phyloP scores from a whole-genome alignment of 768 basidiomycete genomes.

The Coprinopsis marcescibilis region DNA sequence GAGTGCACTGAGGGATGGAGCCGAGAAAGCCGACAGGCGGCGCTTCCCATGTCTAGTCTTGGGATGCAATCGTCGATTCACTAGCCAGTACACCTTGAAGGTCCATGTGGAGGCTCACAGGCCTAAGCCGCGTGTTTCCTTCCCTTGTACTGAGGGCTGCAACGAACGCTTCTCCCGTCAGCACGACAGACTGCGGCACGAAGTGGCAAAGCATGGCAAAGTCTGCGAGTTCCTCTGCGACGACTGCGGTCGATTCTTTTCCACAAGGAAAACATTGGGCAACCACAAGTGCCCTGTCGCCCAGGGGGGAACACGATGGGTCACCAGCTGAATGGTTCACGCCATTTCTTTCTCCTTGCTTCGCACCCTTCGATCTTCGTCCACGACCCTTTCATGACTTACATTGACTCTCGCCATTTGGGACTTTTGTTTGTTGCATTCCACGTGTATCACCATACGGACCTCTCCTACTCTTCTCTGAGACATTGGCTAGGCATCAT shows the following conservation, averaged over 20 bases:
- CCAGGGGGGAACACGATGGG: conserved; percentile 44
- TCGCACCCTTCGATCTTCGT: conserved; percentile 3
- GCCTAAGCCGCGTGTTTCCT: conserved; percentile 42
- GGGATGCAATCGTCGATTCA: conserved; percentile 45
- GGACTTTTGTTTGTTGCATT: conserved; percentile 12
- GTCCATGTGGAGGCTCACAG: conserved; percentile 53
- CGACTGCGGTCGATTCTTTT: conserved; percentile 50
- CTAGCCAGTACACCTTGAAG: conserved; percentile 48
- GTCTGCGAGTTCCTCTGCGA: conserved; percentile 49
- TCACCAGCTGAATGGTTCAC: conserved; percentile 23
- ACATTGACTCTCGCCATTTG: too few relatives aligned
- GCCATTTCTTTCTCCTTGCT: neutral
- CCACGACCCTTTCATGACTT: conserved; percentile 7
- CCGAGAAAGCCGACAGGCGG: conserved; percentile 32
- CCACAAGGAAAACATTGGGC: conserved; percentile 43
- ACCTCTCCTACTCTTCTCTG: neutral
- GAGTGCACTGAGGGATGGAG: conserved; percentile 15
- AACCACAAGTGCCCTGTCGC: conserved; percentile 54
- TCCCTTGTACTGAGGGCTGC: conserved; percentile 51
- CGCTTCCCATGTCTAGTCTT: conserved; percentile 43
- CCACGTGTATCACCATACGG: conserved; percentile 7
- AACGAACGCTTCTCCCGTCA: conserved; percentile 50
- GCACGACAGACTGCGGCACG: conserved; percentile 52
- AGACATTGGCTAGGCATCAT: neutral
- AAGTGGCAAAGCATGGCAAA: conserved; percentile 53